Evolutionary conservation across 1,139 yeast genomes (phyloP).

Genomic region (Kluyveromyces sp.): DNA sequence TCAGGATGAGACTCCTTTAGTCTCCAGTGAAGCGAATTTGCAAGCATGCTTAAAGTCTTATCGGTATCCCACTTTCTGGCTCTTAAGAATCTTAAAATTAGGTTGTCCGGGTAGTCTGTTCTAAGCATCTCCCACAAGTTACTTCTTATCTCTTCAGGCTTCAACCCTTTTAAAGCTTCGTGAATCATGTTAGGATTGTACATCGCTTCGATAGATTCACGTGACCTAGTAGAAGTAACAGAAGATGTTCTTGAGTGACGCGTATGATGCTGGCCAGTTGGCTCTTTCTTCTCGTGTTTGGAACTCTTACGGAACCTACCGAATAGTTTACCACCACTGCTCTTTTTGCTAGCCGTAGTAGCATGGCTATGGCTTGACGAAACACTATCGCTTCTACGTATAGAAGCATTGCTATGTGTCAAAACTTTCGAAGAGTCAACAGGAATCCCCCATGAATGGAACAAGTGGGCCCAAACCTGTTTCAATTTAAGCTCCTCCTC

Average conservation of each 20-base stretch:
- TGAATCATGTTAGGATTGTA: slow-evolving; percentile 29
- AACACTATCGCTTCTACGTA: slow-evolving; percentile 13
- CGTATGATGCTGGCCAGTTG: slow-evolving; percentile 5
- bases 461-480: slow-evolving; percentile 65
- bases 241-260: slow-evolving; percentile 9
- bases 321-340: slow-evolving; percentile 18
- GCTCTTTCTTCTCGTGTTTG: slow-evolving; percentile 8
- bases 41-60: slow-evolving; percentile 57
- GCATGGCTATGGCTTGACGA: slow-evolving; percentile 13
- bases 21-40: slow-evolving; percentile 66
- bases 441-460: slow-evolving; percentile 54
- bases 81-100: slow-evolving; percentile 55
- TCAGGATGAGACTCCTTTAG: slow-evolving; percentile 49
- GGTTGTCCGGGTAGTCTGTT: slow-evolving; percentile 64
- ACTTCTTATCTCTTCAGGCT: slow-evolving; percentile 38
- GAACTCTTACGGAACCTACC: slow-evolving; percentile 6
- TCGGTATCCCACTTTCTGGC: slow-evolving; percentile 70
- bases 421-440: slow-evolving; percentile 33
- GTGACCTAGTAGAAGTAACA: slow-evolving; percentile 22
- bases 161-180: slow-evolving; percentile 33
- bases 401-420: slow-evolving; percentile 15
- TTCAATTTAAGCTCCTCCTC: slow-evolving; percentile 63
- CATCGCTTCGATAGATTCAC: slow-evolving; percentile 23
- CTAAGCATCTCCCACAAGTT: slow-evolving; percentile 53
- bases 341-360: slow-evolving; percentile 14